Evolutionary conservation across 169 alveolate genomes (phyloP).

Genomic region (Cryptosporidium ryanae): DNA sequence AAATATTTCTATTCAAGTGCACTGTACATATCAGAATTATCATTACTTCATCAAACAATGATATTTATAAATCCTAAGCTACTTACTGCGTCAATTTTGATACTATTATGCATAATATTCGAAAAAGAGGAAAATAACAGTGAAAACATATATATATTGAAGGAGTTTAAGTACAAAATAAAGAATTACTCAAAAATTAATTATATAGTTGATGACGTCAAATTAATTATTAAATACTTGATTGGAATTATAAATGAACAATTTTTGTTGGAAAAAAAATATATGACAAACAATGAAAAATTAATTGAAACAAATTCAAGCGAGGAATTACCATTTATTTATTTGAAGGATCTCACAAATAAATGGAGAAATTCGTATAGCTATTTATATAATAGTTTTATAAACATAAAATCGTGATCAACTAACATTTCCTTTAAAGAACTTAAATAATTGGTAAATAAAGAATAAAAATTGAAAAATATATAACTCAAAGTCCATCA

Average conservation of each 20-base stretch:
- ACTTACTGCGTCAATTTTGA: slow-evolving; percentile 38
- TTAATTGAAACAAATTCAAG: background rate
- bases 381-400: slow-evolving; percentile 10
- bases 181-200: slow-evolving; percentile 16
- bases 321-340: slow-evolving; percentile 54
- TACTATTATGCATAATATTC: slow-evolving; percentile 34
- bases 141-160: slow-evolving; percentile 5
- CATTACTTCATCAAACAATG: slow-evolving; percentile 59
- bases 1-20: slow-evolving; percentile 57
- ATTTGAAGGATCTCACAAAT: slow-evolving; percentile 53
- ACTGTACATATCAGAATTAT: slow-evolving; percentile 46
- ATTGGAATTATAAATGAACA: slow-evolving; percentile 59
- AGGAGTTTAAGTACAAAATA: slow-evolving; percentile 18
- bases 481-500: too few relatives aligned
- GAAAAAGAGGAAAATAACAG: slow-evolving; percentile 28
- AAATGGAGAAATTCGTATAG: slow-evolving; percentile 69
- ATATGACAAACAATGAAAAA: background rate
- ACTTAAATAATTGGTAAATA: background rate
- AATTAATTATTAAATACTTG: slow-evolving; percentile 20
- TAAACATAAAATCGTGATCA: slow-evolving; percentile 10
- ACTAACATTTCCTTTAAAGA: background rate
- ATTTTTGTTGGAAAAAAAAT: slow-evolving; percentile 44
- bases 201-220: slow-evolving; percentile 12
- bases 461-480: too few relatives aligned
- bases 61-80: slow-evolving; percentile 16